Base-by-base conservation (phyloP, 2,329 filamentous ascomycete species). In the Decorospora gaudefroyi region DNA sequence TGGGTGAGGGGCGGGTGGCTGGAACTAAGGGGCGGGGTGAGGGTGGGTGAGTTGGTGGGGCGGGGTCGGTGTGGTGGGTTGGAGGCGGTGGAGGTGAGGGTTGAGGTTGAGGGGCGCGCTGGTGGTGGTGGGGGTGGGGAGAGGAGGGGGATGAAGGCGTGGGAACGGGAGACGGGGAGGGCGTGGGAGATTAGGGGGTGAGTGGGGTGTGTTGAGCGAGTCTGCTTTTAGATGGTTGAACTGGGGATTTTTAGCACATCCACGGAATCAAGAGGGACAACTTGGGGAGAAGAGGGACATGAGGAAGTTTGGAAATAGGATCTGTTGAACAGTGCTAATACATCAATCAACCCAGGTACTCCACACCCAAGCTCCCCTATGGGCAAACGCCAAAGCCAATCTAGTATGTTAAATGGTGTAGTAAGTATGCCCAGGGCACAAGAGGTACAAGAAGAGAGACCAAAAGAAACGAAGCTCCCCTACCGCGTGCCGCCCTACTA, bases 361-460 rank as follows among this genome's bases (percentile, higher is more conserved):
- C 21, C 36, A 25, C 12, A 28, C 27, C 13, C 27, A 21, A 18
- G 18, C 13, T 12, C 19, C 36, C 6, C 21, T 6, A 28, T 19
- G 36, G 25, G 28, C 31, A 33, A 59, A 59, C 57, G 57, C 55
- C 57, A 51, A 55, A 13, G 45, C 46, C 12, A 46, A 36, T 61
- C 57, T 64, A 64, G 28, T 36, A 29, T 58, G 49, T 56, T 44
- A 46, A 56, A 56, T 51, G 42, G 30, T 51, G 36, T 46, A 49
- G 31, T 49, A 37, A 31, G 41, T 36, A 53, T 47, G 46, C 48
- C 42, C 26, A 36, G 37, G 39, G 42, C 42, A 45, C 49, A 48
- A 42, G 38, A 57, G 42, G 46, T 58, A 59, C 57, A 61, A 47
- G 45, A n/a, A 47, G 52, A 39, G 30, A 41, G 28, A 46, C 39